Conservation (phyloP, 1,139 yeast genomes). For the Wickerhamomyces sp. region DNA sequence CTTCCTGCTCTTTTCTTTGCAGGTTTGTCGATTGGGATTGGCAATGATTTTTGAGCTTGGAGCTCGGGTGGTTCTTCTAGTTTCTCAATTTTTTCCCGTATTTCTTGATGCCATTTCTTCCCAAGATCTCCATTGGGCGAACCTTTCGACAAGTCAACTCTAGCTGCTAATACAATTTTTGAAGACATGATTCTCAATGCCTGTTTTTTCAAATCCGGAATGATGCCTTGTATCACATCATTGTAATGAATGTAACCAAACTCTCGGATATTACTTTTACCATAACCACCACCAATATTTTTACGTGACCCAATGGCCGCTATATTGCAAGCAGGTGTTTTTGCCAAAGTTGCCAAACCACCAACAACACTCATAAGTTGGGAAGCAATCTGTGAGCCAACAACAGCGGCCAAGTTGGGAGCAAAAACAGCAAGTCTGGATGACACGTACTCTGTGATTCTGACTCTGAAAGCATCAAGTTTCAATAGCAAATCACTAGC, state of each 20-base stretch:
- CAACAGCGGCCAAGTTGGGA: conserved; percentile 71
- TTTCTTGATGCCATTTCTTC: conserved; percentile 49
- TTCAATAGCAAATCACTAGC: conserved; percentile 46
- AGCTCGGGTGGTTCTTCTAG: conserved; percentile 74
- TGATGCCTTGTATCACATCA: conserved; percentile 44
- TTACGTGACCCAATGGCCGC: conserved; percentile 72
- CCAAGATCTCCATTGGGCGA: conserved; percentile 55
- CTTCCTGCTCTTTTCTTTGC: conserved; percentile 87
- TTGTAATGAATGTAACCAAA: conserved; percentile 60
- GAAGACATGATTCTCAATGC: conserved; percentile 80
- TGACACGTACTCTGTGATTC: conserved; percentile 52
- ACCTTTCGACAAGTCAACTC: conserved; percentile 57
- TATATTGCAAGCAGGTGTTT: conserved; percentile 78
- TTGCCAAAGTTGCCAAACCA: conserved; percentile 62
- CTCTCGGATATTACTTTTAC: conserved; percentile 44
- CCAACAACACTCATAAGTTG: conserved; percentile 69
- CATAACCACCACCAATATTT: conserved; percentile 40
- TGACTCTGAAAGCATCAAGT: conserved; percentile 38
- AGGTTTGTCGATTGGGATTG: conserved; percentile 72
- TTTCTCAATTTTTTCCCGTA: conserved; percentile 61
- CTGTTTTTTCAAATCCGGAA: conserved; percentile 57
- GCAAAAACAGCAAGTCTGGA: conserved; percentile 53
- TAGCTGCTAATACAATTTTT: conserved; percentile 75
- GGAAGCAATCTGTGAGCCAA: conserved; percentile 73
- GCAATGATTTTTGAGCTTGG: conserved; percentile 66